Conservation (phyloP, 306 rosid genomes). For the Rosa persica region DNA sequence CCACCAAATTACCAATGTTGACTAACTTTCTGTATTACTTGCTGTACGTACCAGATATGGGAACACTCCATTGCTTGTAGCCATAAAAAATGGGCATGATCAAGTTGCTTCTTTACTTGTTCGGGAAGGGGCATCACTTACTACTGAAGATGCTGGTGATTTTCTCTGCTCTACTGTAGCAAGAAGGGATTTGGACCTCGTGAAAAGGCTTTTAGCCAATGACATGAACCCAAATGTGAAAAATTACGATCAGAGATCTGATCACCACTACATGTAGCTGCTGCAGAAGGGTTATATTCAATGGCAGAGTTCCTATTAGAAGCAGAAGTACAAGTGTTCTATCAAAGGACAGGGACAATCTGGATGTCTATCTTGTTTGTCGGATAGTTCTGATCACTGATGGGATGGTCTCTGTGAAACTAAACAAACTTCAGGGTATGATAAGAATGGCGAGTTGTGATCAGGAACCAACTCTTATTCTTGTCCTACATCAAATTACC, state of each 20-base stretch:
- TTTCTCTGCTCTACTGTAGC: constrained; percentile 55
- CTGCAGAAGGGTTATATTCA: constrained; percentile 54
- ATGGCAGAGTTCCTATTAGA: constrained; percentile 47
- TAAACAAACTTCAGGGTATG: not conserved
- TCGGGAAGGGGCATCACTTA: constrained; percentile 50
- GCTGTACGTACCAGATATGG: constrained; percentile 48
- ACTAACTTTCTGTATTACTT: not conserved
- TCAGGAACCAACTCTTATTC: not conserved
- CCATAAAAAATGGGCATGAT: constrained; percentile 60
- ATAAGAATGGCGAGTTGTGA: not conserved
- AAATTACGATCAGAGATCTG: constrained; percentile 58
- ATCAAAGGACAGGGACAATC: constrained; percentile 55
- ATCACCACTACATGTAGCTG: constrained; percentile 64
- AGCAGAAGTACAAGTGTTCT: constrained; percentile 61
- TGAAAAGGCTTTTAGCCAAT: constrained; percentile 44
- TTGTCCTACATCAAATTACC: not conserved
- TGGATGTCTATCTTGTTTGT: not conserved
- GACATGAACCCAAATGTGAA: constrained; percentile 61
- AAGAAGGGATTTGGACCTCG: constrained; percentile 36
- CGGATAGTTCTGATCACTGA: not conserved
- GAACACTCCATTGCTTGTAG: constrained; percentile 62
- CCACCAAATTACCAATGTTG: not conserved
- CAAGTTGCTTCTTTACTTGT: constrained; percentile 46
- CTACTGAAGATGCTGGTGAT: constrained; percentile 48
- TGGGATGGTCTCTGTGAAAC: not conserved